A percentile compares a stretch with the other conserved stretches of the same genome.
These are phyloP conservation scores for Jimgerdemannia flammicorona DNA, from an alignment of 192 early-diverging fungal species.

Conservation along the genomic window DNA sequence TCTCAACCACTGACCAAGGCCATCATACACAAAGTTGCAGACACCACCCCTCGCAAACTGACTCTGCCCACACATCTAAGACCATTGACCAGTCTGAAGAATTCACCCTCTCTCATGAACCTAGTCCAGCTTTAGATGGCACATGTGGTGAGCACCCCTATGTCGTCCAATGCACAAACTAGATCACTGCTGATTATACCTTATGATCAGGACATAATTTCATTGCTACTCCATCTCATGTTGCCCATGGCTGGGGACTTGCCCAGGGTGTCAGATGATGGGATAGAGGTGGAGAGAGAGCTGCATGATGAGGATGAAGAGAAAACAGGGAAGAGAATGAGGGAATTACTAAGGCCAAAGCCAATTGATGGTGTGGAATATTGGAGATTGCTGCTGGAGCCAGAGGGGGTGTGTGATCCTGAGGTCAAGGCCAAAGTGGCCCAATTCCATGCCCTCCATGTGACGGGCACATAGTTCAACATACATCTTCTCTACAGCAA, in stretches of 20 bases:
- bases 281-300: too few species aligned
- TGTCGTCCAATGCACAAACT: background rate
- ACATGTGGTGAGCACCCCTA: background rate
- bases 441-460: constrained; percentile 65
- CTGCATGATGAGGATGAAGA: constrained; percentile 13
- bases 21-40: background rate
- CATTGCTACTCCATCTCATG: background rate
- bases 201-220: background rate
- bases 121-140: background rate
- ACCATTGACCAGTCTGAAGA: too few species aligned
- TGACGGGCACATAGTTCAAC: constrained; percentile 76
- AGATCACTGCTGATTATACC: background rate
- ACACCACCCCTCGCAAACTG: too few species aligned
- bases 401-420: constrained; percentile 50
- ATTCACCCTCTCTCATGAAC: too few species aligned
- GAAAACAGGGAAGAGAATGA: background rate
- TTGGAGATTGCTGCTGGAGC: constrained; percentile 55
- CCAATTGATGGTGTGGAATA: constrained; percentile 47
- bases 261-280: background rate
- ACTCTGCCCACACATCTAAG: too few species aligned
- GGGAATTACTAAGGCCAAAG: constrained; percentile 32
- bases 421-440: constrained; percentile 73
- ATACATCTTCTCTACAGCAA: constrained; percentile 77
- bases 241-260: background rate
- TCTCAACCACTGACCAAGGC: background rate